Evolutionary conservation across 1,284 basidiomycete species (phyloP).

Genomic region (Lentinula novae-zelandiae): DNA sequence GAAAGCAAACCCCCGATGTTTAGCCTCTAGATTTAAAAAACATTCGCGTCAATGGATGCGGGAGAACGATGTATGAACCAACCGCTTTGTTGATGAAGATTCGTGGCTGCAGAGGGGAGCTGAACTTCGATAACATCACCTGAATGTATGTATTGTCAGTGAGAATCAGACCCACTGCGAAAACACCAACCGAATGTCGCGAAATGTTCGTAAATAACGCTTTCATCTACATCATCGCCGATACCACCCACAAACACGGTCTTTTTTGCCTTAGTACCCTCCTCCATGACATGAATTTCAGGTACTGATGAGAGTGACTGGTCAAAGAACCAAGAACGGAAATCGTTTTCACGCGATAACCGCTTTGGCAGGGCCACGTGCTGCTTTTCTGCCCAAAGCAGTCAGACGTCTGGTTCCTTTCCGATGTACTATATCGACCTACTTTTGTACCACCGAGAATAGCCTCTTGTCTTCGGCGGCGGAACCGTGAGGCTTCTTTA

Average conservation of each 20-base stretch:
- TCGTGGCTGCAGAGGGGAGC: conserved; percentile 63
- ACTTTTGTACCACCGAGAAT: no score
- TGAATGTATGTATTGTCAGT: conserved; percentile 25
- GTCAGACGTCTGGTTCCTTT: no score
- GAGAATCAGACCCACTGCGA: background rate
- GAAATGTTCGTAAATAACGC: conserved; percentile 63
- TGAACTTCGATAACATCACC: conserved; percentile 82
- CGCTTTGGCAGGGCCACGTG: conserved; percentile 15
- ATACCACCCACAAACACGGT: conserved; percentile 78
- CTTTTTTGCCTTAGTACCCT: conserved; percentile 77
- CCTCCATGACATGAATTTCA: conserved; percentile 52
- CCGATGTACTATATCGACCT: no score
- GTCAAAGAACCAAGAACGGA: conserved; percentile 23
- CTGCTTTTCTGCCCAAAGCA: background rate
- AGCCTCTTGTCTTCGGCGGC: background rate
- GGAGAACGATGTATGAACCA: conserved; percentile 14
- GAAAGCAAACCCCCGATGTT: conserved; percentile 82
- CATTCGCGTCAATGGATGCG: background rate
- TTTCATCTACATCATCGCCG: conserved; percentile 72
- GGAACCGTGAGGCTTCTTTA: background rate
- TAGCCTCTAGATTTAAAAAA: conserved; percentile 43
- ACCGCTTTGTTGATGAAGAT: conserved; percentile 55
- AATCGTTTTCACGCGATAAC: conserved; percentile 34
- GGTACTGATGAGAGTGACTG: background rate
- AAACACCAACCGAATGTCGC: conserved; percentile 66